Evolutionary conservation across 2,329 filamentous ascomycete genomes (phyloP), one percentile per base, ranked within the genome.

Genomic region (Fusarium acutatum): DNA sequence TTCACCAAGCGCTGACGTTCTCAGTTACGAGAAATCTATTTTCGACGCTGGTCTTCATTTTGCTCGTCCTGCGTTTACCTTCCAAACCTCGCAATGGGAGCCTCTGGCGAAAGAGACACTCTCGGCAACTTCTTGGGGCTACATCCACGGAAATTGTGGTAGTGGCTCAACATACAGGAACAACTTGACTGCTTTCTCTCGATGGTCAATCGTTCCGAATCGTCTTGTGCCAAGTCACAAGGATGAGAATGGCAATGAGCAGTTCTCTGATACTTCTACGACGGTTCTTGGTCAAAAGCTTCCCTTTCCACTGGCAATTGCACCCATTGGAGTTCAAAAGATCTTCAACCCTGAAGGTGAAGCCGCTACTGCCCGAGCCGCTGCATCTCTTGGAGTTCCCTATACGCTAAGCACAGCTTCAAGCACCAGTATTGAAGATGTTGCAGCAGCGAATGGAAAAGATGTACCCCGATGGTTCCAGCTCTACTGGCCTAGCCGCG

Each of bases 321-420:
- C 65, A 1, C 65, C 64, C 0, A 68, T 68, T 15, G 65, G 65
- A 0, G 65, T 68, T 9, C 71, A 73, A 3, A 73, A 62, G 15
- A 71, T 73, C 20, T 73, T 73, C 22, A 73, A 73, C 3, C 60
- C 57, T 2, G 71, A 73, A 2, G 71, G 71, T 1, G 65, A 68
- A 28, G 15, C 35, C 0, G 65, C 65, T 24, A 26, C 65, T 5
- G 64, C 65, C 4, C 34, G 65, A 43, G 65, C 65, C 8, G 64
- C 65, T 8, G 64, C 56, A 2, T 68, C 56, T 8, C 17, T 68
- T 2, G 56, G 64, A 3, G 41, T 68, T 7, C 65, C 65, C 0
- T 68, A 68, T 2, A 68, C 56, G 6, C 37, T 73, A 1, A 71
- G 71, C 3, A 73, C 71, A 1, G 71, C 71, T 1, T 73, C 71